Conservation (phyloP, 1,284 basidiomycete species). For the Cryptococcus amylolentus region DNA sequence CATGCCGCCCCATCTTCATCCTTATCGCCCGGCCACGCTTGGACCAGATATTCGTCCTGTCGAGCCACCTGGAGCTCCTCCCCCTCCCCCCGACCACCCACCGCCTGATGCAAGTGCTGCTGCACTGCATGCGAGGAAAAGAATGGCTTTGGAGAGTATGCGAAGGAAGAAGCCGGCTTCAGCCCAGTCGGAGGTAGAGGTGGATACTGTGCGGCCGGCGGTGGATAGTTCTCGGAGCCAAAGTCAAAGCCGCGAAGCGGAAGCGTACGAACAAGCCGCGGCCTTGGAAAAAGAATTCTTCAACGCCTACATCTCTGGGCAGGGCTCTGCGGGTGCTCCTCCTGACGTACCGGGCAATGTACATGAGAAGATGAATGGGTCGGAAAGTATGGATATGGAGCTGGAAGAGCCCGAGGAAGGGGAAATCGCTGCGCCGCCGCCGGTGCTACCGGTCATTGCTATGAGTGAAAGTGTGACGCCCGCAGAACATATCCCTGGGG, state of each 20-base stretch:
- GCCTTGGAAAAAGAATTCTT: conserved; percentile 32
- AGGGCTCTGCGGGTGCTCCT: background rate
- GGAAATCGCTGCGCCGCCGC: conserved; percentile 25
- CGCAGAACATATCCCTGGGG: background rate
- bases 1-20: background rate
- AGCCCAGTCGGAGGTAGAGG: background rate
- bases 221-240: background rate
- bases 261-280: conserved; percentile 29
- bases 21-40: no score
- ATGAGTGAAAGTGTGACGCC: background rate
- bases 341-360: background rate
- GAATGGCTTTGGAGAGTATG: background rate
- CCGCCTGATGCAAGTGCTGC: background rate
- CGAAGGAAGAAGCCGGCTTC: background rate
- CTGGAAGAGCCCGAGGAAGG: conserved; percentile 38
- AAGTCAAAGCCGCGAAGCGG: conserved; percentile 5
- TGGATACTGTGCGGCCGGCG: background rate
- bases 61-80: background rate
- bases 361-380: conserved; percentile 1
- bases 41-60: background rate
- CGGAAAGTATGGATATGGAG: conserved; percentile 23
- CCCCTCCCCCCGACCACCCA: background rate
- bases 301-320: conserved; percentile 11
- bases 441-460: background rate
- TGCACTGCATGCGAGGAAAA: background rate